phyloP scores from a whole-genome alignment of 2,329 filamentous ascomycete species.

The Penicillium italicum region DNA sequence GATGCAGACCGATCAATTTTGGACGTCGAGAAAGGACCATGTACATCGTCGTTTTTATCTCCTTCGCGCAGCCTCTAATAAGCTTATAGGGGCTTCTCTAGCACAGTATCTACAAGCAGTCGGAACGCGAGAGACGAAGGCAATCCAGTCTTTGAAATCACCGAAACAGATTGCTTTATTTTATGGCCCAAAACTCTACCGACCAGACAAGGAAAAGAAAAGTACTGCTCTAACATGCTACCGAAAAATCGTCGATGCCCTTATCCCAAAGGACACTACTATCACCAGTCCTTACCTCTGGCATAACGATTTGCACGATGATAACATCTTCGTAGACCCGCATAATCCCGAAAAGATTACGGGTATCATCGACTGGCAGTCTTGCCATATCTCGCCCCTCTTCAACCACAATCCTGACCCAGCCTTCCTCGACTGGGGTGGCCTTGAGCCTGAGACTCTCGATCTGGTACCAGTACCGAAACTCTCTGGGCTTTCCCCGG shows the following conservation, averaged over 20 bases:
- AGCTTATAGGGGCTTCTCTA: slow-evolving; percentile 23
- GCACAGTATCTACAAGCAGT: slow-evolving; percentile 27
- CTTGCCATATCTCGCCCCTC: slow-evolving; percentile 28
- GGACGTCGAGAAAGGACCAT: slow-evolving; percentile 27
- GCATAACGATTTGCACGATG: slow-evolving; percentile 31
- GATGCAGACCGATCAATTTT: slow-evolving; percentile 25
- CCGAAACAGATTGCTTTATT: slow-evolving; percentile 29
- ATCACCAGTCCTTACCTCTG: slow-evolving; percentile 26
- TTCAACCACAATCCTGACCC: slow-evolving; percentile 28
- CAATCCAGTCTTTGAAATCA: slow-evolving; percentile 21
- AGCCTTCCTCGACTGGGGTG: slow-evolving; percentile 27
- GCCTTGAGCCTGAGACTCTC: slow-evolving; percentile 28
- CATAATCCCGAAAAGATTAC: slow-evolving; percentile 25
- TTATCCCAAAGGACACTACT: slow-evolving; percentile 24
- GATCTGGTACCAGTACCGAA: slow-evolving; percentile 21
- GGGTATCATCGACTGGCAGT: slow-evolving; percentile 35
- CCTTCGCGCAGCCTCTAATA: slow-evolving; percentile 13
- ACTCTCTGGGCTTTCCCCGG: slow-evolving; percentile 24
- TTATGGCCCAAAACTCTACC: slow-evolving; percentile 30
- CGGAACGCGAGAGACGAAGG: slow-evolving; percentile 23
- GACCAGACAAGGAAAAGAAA: slow-evolving; percentile 24
- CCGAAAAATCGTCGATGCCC: slow-evolving; percentile 20
- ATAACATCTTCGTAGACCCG: slow-evolving; percentile 35
- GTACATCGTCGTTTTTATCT: slow-evolving; percentile 18
- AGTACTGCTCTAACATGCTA: slow-evolving; percentile 24